Evolutionary conservation across 805 yeast species (phyloP), one percentile per base, ranked within the genome.

Genomic region (Metschnikowia lochheadii): DNA sequence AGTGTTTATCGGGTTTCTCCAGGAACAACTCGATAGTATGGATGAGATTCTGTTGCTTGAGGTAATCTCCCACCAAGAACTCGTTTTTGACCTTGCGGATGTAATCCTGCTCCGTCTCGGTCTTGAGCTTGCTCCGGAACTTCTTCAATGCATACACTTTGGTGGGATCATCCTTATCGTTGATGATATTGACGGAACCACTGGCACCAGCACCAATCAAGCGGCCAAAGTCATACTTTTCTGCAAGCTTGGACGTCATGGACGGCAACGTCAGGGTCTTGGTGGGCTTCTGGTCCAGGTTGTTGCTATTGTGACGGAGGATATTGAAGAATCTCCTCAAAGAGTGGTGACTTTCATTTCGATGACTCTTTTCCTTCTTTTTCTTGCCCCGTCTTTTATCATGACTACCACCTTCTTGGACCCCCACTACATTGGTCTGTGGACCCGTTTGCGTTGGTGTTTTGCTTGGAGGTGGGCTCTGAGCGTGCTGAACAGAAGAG

Each of bases 151-250:
- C 98, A 68, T 80, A 89, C 4, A 88, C 65, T 53, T 80, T 77
- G 31, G 48, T 44, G 7, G 67, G 58, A 21, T 81, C 78, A 56
- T 83, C 84, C 31, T 80, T 75, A 47, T 86, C 78, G 51, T 81
- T 80, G 52, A 90, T 85, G 48, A 89, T 76, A 39, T 86, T 79
- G n/a, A 91, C 98, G 0, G 94, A 85, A 1, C 98, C 97, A 21
- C 96, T 91, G 1, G 97, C 97, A 13, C 98, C 98, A 51, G 91
- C 83, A 20, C 98, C 98, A 45, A 89, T 72, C 20, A 85, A 73
- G 54, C 79, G 78, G 11, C 95, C 95, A 6, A 63, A 51, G 38
- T 95, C 94, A 66, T 89, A 89, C 59, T 85, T 84, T 48, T 81
- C 56, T 48, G 61, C 65, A 21, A 72, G 52, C 8, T 61, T 62